Conservation (phyloP, 345 rosid genomes). For the Rhizophora mangle region DNA sequence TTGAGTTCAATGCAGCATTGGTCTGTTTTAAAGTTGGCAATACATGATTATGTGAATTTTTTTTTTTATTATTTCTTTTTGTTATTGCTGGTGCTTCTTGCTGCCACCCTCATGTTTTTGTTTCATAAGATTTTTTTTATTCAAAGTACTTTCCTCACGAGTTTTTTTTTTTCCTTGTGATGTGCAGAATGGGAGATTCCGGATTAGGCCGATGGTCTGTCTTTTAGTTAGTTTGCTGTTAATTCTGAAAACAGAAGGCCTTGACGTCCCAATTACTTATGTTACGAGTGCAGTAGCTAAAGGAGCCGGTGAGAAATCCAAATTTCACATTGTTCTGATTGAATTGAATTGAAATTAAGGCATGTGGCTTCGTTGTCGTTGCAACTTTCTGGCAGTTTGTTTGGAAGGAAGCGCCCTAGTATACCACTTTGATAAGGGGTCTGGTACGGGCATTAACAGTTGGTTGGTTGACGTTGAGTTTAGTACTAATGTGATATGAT, state of each 20-base stretch:
- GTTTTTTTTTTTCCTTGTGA: conserved; percentile 4
- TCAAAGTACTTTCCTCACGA: background rate
- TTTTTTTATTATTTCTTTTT: no score
- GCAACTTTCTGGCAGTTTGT: conserved; percentile 52
- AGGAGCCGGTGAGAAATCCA: conserved; percentile 68
- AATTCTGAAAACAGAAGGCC: conserved; percentile 44
- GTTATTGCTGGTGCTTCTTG: background rate
- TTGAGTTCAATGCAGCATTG: conserved; percentile 1
- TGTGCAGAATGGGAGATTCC: conserved; percentile 59
- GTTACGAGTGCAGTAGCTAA: conserved; percentile 61
- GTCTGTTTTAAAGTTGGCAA: background rate
- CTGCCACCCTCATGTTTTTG: background rate
- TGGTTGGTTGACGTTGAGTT: conserved; percentile 93
- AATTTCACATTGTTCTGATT: no score
- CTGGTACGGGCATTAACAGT: conserved; percentile 69
- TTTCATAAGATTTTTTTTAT: background rate
- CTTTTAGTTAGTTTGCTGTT: conserved; percentile 38
- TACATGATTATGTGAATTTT: no score
- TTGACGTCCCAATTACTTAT: conserved; percentile 50
- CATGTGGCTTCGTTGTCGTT: no score
- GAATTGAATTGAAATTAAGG: no score
- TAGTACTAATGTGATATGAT: background rate
- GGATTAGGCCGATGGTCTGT: conserved; percentile 46
- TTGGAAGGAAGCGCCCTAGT: conserved; percentile 97
- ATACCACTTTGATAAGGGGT: conserved; percentile 74